These are phyloP conservation scores for Hanseniaspora pseudoguilliermondii DNA, from an alignment of 805 yeast genomes.

Conservation along the genomic window DNA sequence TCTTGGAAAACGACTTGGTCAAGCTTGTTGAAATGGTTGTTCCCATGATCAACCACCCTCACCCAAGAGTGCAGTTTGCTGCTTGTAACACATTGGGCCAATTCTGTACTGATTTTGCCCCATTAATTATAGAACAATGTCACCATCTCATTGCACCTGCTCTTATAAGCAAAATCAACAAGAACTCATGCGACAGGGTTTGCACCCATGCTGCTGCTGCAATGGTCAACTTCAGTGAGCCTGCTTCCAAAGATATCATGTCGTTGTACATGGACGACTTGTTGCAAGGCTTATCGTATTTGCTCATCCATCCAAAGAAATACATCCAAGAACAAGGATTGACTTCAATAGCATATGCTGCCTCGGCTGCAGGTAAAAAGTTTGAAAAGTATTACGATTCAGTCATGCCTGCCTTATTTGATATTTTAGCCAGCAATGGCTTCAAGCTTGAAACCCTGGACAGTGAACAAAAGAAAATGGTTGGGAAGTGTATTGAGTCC, in stretches of 20 bases:
- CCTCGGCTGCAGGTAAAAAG: conserved; percentile 85
- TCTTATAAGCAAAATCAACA: conserved; percentile 64
- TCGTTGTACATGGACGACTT: conserved; percentile 88
- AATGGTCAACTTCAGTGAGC: conserved; percentile 85
- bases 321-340: conserved; percentile 95
- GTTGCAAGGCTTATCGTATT: conserved; percentile 55
- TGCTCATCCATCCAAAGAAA: conserved; percentile 73
- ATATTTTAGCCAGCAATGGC: conserved; percentile 69
- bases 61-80: conserved; percentile 92
- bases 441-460: conserved; percentile 65
- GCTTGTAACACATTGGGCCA: conserved; percentile 96
- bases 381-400: conserved; percentile 89
- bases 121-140: conserved; percentile 66
- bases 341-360: conserved; percentile 92
- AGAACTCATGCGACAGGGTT: conserved; percentile 71
- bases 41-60: conserved; percentile 75
- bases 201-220: conserved; percentile 99
- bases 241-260: conserved; percentile 70
- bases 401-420: conserved; percentile 74
- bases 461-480: conserved; percentile 57
- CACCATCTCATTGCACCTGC: conserved; percentile 78
- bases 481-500: conserved; percentile 92
- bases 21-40: conserved; percentile 70
- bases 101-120: conserved; percentile 92
- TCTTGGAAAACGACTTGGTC: conserved; percentile 68